These are phyloP conservation scores for Wickerhamomyces alni DNA, from an alignment of 805 yeast species.

Conservation along the genomic window DNA sequence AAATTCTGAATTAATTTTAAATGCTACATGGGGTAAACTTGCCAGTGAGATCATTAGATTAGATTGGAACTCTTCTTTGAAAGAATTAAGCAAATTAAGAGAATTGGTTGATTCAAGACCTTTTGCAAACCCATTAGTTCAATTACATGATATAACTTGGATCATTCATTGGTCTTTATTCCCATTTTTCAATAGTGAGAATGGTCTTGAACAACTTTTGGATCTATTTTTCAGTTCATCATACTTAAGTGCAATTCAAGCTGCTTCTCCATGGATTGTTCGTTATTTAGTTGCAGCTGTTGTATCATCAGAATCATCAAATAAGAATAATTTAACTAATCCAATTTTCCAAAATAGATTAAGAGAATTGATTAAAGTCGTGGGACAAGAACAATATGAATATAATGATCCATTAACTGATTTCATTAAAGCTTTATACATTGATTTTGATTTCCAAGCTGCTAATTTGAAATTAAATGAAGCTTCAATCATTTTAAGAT, in stretches of 20 bases:
- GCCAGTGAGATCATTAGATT: conserved; percentile 52
- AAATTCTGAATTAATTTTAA: conserved; percentile 41
- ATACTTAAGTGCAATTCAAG: conserved; percentile 61
- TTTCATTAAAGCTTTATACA: conserved; percentile 48
- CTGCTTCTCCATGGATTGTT: conserved; percentile 65
- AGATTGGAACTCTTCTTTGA: conserved; percentile 47
- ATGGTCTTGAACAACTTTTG: conserved; percentile 46
- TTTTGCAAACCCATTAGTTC: conserved; percentile 46
- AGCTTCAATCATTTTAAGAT: conserved; percentile 39
- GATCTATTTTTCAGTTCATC: conserved; percentile 56
- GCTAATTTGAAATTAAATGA: conserved; percentile 43
- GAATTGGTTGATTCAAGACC: conserved; percentile 54
- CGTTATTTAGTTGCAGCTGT: conserved; percentile 64
- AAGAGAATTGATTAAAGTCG: conserved; percentile 51
- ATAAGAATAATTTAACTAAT: conserved; percentile 22
- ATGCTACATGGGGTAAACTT: conserved; percentile 66
- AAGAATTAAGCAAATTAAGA: conserved; percentile 48
- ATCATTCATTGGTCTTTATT: conserved; percentile 64
- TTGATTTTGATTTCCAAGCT: conserved; percentile 52
- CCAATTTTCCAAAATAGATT: conserved; percentile 44
- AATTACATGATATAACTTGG: conserved; percentile 62
- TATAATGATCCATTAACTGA: conserved; percentile 59
- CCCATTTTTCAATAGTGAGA: conserved; percentile 49
- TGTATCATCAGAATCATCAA: conserved; percentile 28
- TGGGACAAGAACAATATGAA: conserved; percentile 59